A percentile compares a stretch with the other conserved stretches of the same genome.
Conservation (phyloP, 2,329 filamentous ascomycete genomes). For the Scortechinia acanthostroma region DNA sequence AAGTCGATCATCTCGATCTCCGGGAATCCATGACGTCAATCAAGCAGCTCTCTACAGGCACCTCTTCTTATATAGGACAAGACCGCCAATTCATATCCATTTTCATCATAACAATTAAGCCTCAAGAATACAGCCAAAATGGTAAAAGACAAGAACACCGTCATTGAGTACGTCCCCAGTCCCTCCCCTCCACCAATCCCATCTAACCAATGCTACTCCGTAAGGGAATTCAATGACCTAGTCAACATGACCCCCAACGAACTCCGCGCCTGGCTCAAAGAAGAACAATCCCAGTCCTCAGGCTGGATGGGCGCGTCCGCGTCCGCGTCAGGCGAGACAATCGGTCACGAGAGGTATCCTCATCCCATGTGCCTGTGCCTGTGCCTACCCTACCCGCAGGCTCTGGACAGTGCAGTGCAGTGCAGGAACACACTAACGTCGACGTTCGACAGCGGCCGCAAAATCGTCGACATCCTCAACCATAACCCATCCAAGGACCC, state of each 20-base stretch:
- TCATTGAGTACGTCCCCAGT: not conserved
- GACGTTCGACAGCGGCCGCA: slow-evolving; percentile 40
- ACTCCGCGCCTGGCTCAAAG: slow-evolving; percentile 43
- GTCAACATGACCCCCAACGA: slow-evolving; percentile 50
- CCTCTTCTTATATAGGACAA: not conserved
- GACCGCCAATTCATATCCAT: not conserved
- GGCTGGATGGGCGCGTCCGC: slow-evolving; percentile 41
- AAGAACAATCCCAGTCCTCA: slow-evolving; percentile 36
- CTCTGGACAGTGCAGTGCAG: not conserved
- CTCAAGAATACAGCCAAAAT: not conserved
- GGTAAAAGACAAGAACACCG: not conserved
- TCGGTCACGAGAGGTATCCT: slow-evolving; percentile 34
- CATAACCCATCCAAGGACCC: slow-evolving; percentile 44
- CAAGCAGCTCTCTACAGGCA: not conserved
- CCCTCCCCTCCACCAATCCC: not conserved
- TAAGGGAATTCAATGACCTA: slow-evolving; percentile 49
- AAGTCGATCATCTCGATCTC: too few species aligned
- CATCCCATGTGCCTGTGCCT: not conserved
- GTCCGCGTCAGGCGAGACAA: slow-evolving; percentile 43
- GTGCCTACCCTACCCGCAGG: not conserved
- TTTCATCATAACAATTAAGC: not conserved
- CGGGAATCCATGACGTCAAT: slow-evolving; percentile 2
- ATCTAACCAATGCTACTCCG: not conserved
- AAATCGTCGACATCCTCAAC: slow-evolving; percentile 46
- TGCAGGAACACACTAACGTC: not conserved